Conservation (phyloP, 2,329 filamentous ascomycete genomes). For the Pseudofabraea citricarpa region DNA sequence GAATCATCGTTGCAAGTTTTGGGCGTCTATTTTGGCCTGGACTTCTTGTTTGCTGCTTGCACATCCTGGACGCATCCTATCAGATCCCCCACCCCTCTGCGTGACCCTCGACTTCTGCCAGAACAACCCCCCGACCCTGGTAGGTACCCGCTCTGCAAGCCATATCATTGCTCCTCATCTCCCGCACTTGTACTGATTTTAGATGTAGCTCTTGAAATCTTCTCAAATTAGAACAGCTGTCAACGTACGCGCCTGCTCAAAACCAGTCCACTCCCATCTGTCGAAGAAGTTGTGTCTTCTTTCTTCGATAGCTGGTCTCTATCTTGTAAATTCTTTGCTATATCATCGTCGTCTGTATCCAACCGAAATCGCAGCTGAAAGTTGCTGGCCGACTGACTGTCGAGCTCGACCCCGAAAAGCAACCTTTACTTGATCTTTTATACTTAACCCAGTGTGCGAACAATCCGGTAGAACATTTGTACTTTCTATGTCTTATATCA, state of each 20-base stretch:
- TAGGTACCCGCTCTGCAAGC: slow-evolving; percentile 13
- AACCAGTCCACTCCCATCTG: slow-evolving; percentile 22
- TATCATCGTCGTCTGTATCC: slow-evolving; percentile 15
- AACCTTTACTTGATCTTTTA: slow-evolving; percentile 9
- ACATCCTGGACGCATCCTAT: slow-evolving; percentile 16
- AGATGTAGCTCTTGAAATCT: slow-evolving; percentile 18
- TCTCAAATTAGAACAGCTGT: slow-evolving; percentile 22
- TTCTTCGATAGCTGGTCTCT: slow-evolving; percentile 30
- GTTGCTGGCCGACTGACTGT: slow-evolving; percentile 15
- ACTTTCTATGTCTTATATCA: slow-evolving; percentile 14
- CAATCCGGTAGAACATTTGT: not conserved
- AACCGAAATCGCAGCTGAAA: slow-evolving; percentile 7
- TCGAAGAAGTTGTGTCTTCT: slow-evolving; percentile 15
- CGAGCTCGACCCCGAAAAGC: slow-evolving; percentile 16
- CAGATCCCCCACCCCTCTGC: slow-evolving; percentile 8
- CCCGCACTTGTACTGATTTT: slow-evolving; percentile 8
- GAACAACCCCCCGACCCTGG: slow-evolving; percentile 10
- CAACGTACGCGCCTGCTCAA: slow-evolving; percentile 25
- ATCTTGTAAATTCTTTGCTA: slow-evolving; percentile 24
- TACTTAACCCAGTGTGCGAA: no score
- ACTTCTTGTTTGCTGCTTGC: slow-evolving; percentile 10
- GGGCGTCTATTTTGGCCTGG: slow-evolving; percentile 25
- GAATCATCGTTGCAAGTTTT: slow-evolving; percentile 13
- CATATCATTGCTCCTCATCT: not conserved
- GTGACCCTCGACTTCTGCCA: slow-evolving; percentile 12